Conservation (phyloP, 306 rosid genomes). For the Acacia melanoxylon region DNA sequence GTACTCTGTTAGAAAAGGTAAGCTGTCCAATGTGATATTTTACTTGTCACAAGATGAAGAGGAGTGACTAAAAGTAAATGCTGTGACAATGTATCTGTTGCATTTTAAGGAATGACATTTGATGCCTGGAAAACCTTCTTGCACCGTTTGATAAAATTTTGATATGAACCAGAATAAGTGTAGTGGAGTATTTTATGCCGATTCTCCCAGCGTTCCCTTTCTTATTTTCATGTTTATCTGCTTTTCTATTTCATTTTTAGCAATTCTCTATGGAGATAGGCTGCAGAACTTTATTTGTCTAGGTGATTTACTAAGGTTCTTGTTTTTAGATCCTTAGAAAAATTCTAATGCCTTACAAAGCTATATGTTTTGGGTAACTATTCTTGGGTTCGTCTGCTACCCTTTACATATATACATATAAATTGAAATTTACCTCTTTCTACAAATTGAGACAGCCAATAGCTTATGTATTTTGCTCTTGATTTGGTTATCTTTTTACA, state of each 20-base stretch:
- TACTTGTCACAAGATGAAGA: not conserved
- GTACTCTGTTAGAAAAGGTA: constrained; percentile 83
- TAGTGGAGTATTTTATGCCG: not conserved
- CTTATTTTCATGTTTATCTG: not conserved
- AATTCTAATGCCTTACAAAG: not conserved
- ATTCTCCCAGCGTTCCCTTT: not conserved
- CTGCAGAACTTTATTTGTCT: not conserved
- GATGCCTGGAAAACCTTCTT: not conserved
- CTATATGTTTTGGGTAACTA: not conserved
- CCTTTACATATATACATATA: not conserved
- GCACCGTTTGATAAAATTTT: not conserved
- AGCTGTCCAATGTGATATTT: constrained; percentile 22
- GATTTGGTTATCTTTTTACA: not conserved
- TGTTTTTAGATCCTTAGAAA: not conserved
- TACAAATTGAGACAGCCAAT: not conserved
- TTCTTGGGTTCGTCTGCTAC: not conserved
- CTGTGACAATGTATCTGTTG: constrained; percentile 20
- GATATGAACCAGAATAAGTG: not conserved
- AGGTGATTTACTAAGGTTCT: not conserved
- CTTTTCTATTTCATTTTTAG: not conserved
- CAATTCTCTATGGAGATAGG: not conserved
- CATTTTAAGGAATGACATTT: constrained; percentile 16
- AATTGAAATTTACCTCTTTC: not conserved
- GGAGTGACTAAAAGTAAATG: constrained; percentile 8
- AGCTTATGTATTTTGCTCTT: not conserved